phyloP scores from a whole-genome alignment of 352 stramenopile species.

The Globisporangium cylindrosporum region DNA sequence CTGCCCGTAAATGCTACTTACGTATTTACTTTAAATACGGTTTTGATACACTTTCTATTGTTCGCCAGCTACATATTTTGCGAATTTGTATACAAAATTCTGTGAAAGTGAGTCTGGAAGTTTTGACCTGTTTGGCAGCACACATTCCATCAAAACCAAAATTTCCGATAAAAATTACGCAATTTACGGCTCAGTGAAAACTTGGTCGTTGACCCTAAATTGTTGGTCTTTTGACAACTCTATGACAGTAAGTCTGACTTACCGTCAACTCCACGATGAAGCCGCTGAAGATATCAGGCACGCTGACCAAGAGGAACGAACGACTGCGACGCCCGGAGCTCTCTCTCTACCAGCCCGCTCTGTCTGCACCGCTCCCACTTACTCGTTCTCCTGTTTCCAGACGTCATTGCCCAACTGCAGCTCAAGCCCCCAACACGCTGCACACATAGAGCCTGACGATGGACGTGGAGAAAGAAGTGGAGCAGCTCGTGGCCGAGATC shows the following conservation, averaged over 20 bases:
- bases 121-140: not conserved
- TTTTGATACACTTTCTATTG: too few relatives aligned
- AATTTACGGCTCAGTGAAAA: too few relatives aligned
- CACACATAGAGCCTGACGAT: constrained; percentile 16
- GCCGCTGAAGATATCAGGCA: constrained; percentile 4
- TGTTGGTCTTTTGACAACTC: not conserved
- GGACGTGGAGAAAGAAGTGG: constrained; percentile 72
- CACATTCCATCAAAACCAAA: not conserved
- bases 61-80: too few relatives aligned
- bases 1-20: too few relatives aligned
- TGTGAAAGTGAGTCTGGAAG: too few relatives aligned
- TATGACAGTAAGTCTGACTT: not conserved
- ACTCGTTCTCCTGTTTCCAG: not conserved
- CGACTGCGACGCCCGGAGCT: not conserved
- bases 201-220: not conserved
- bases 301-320: too few relatives aligned
- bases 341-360: not conserved
- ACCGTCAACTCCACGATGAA: not conserved
- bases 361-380: not conserved
- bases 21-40: too few relatives aligned
- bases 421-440: not conserved
- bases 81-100: too few relatives aligned
- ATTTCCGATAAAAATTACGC: not conserved
- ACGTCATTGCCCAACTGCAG: not conserved
- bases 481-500: constrained; percentile 73